Percentiles rank a stretch among this genome's conserved stretches.
These are phyloP conservation scores for Mycena sp. DNA, from an alignment of 1,284 basidiomycete species.

Conservation along the genomic window DNA sequence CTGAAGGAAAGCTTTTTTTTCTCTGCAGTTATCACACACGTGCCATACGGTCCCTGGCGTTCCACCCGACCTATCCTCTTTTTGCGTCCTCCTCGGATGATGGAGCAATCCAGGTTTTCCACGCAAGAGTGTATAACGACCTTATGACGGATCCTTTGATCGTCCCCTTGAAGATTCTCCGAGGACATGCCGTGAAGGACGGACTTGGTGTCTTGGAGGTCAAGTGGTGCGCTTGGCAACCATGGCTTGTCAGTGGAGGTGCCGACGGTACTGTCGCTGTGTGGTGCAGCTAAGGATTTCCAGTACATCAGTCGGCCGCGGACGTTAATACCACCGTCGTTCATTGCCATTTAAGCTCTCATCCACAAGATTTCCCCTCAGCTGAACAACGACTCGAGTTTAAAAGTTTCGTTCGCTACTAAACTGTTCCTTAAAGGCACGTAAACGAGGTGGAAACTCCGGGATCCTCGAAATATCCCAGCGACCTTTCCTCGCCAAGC, in stretches of 20 bases:
- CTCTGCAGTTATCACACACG: slow-evolving; percentile 85
- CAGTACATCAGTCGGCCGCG: background rate
- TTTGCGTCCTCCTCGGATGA: slow-evolving; percentile 98
- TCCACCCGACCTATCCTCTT: slow-evolving; percentile 94
- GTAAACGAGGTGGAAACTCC: slow-evolving; percentile 7
- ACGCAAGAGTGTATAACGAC: slow-evolving; percentile 93
- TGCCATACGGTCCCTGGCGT: slow-evolving; percentile 91
- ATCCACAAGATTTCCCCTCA: background rate
- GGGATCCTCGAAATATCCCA: background rate
- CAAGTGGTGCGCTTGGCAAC: slow-evolving; percentile 89
- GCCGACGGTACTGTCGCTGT: slow-evolving; percentile 91
- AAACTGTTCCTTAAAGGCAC: background rate
- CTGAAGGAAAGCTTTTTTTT: slow-evolving; percentile 17
- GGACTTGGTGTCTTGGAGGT: slow-evolving; percentile 93
- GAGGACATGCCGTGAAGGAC: slow-evolving; percentile 87
- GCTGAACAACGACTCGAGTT: slow-evolving; percentile 7
- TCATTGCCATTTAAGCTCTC: background rate
- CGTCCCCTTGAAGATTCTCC: slow-evolving; percentile 95
- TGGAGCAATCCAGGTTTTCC: slow-evolving; percentile 97
- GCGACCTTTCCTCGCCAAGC: background rate
- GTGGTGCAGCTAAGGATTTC: slow-evolving; percentile 77
- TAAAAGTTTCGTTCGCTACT: slow-evolving; percentile 17
- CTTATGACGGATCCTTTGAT: slow-evolving; percentile 96
- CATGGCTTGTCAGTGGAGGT: slow-evolving; percentile 94
- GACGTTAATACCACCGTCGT: background rate